These are phyloP conservation scores for Neofusicoccum parvum DNA, from an alignment of 2,329 filamentous ascomycete genomes.

Conservation along the genomic window DNA sequence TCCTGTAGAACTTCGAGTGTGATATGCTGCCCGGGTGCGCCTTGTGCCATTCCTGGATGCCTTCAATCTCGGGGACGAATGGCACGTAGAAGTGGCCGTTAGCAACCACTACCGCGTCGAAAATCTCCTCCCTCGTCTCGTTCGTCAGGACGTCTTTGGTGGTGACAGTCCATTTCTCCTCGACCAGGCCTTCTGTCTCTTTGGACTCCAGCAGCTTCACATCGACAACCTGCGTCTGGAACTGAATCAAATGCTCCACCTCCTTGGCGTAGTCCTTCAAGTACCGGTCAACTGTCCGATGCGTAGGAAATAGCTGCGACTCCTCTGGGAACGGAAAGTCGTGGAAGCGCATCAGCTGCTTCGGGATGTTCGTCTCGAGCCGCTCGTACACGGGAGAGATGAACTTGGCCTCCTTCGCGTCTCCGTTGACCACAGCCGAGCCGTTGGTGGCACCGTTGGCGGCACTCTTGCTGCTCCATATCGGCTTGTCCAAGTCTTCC, in stretches of 20 bases:
- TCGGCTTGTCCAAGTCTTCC: conserved; percentile 64
- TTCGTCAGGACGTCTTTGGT: conserved; percentile 55
- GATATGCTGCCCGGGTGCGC: conserved; percentile 43
- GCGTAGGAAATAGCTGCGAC: conserved; percentile 72
- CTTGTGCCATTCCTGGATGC: conserved; percentile 44
- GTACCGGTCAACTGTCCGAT: conserved; percentile 72
- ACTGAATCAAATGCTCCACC: conserved; percentile 66
- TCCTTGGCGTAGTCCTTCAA: conserved; percentile 71
- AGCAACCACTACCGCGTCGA: conserved; percentile 54
- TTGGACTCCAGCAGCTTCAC: conserved; percentile 46
- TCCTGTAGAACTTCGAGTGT: conserved; percentile 76
- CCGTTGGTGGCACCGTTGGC: neutral
- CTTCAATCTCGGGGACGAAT: conserved; percentile 45
- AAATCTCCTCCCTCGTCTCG: conserved; percentile 50
- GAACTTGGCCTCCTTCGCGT: conserved; percentile 59
- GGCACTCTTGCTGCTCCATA: conserved; percentile 44
- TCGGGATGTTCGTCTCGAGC: conserved; percentile 85
- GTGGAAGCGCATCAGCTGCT: conserved; percentile 77
- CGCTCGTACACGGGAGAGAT: conserved; percentile 81
- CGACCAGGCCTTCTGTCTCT: neutral
- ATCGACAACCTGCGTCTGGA: conserved; percentile 70
- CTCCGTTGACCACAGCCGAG: conserved; percentile 10
- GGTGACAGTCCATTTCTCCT: conserved; percentile 61
- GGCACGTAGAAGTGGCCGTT: conserved; percentile 53
- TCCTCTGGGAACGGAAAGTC: conserved; percentile 67